Evolutionary conservation across 129 eudicot species (phyloP).

Genomic region (carrot (Daucus carota)): DH1_v3.0 NC_030388.2:28802501-28803000

Average conservation of each 20-base stretch:
- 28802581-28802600: conserved; percentile 6
- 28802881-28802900: neutral
- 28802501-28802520: conserved; percentile 87
- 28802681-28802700: neutral
- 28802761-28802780: neutral
- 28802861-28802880: too few relatives aligned
- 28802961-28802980: too few relatives aligned
- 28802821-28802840: neutral
- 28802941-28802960: too few relatives aligned
- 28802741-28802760: conserved; percentile 6
- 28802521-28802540: conserved; percentile 86
- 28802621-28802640: neutral
- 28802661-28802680: neutral
- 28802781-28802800: neutral
- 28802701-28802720: neutral
- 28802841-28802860: neutral
- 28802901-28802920: neutral
- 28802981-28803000: too few relatives aligned
- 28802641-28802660: neutral
- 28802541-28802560: conserved; percentile 63
- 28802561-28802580: conserved; percentile 52
- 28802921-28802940: neutral
- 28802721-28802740: neutral
- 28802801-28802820: neutral
- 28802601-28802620: neutral